Evolutionary conservation across 176 grass and related monocot species (phyloP), one percentile per base, ranked within the genome.

Genomic region (Rhynchospora pubera): DNA sequence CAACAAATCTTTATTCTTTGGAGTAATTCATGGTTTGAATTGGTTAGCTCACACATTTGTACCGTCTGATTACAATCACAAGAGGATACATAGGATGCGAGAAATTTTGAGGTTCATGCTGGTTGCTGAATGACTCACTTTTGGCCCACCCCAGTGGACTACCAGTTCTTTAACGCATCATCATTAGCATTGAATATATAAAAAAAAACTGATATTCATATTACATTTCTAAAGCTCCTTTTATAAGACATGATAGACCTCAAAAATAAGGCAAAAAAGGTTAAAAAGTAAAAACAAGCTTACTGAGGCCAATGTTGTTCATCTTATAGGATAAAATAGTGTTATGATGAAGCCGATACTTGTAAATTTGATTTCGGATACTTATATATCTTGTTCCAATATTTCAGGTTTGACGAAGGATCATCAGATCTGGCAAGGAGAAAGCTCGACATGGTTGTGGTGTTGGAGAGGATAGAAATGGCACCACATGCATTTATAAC

Each of bases 401-500:
- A 10, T 52, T 45, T 66, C 21, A 82, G 79, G 34, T 82, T 18
- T 11, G 45, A 82, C 16, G 79, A 45, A 82, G 43, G 21, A 34
- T 65, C 52, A 28, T 52, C 42, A 2, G 79, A 64, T 18, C 43
- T 61, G 0, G 22, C 9, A 32, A 62, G 79, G 45, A 50, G 19
- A 51, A 65, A 10, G 11, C 58, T 65, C 10, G 13, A 30, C 22
- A 64, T 18, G 14, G 79, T 82, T 46, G 59, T 82, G 21, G 59
- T 82, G 16, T 10, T 82, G 19, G 79, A 82, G 62, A 82, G 79
- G 62, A 82, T 82, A 26, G 79, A 82, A 24, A 82, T 82, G 79
- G 79, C 79, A 66, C 57, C 65, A 34, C 3, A 51, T 66, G 6
- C 79, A 65, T 65, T 82, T 52, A 51, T 66, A 50, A 82, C 66